phyloP scores from a whole-genome alignment of 768 basidiomycete genomes.

The Scleroderma citrinum region DNA sequence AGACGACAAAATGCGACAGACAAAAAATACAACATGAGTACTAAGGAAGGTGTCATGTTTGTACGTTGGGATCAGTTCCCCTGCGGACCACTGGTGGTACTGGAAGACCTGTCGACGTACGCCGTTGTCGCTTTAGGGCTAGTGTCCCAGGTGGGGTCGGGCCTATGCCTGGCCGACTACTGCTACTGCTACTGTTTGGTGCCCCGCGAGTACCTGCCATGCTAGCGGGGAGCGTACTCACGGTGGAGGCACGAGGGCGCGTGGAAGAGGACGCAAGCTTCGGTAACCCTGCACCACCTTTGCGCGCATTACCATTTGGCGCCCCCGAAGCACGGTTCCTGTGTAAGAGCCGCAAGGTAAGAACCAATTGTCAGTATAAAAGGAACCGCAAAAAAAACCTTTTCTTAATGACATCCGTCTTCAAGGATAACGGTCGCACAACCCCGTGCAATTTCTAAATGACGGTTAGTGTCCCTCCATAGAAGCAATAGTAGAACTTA shows the following conservation, averaged over 20 bases:
- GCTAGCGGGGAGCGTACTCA: conserved; percentile 48
- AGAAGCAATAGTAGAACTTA: conserved; percentile 25
- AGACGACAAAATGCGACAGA: background rate
- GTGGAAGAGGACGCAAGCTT: conserved; percentile 73
- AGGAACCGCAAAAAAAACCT: conserved; percentile 38
- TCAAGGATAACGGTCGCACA: conserved; percentile 87
- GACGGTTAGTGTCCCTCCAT: conserved; percentile 7
- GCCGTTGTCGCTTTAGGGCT: conserved; percentile 75
- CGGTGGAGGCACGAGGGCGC: conserved; percentile 67
- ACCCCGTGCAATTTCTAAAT: conserved; percentile 91
- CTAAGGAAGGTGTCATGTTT: conserved; percentile 4
- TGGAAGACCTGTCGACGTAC: conserved; percentile 59
- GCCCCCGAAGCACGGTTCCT: conserved; percentile 82
- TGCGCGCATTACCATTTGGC: conserved; percentile 59
- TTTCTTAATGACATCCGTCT: conserved; percentile 98
- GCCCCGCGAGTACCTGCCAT: conserved; percentile 36
- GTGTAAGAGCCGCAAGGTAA: conserved; percentile 1
- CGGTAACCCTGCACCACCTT: conserved; percentile 53
- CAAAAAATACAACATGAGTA: conserved; percentile 12
- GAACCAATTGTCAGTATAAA: background rate
- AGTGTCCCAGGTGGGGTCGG: conserved; percentile 17
- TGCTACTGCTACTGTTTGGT: conserved; percentile 23
- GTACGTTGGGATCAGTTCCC: conserved; percentile 17
- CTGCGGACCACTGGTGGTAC: conserved; percentile 31
- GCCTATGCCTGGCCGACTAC: conserved; percentile 20